Base-by-base conservation (phyloP, 176 grass and related monocot genomes). In the Olyra latifolia region DNA sequence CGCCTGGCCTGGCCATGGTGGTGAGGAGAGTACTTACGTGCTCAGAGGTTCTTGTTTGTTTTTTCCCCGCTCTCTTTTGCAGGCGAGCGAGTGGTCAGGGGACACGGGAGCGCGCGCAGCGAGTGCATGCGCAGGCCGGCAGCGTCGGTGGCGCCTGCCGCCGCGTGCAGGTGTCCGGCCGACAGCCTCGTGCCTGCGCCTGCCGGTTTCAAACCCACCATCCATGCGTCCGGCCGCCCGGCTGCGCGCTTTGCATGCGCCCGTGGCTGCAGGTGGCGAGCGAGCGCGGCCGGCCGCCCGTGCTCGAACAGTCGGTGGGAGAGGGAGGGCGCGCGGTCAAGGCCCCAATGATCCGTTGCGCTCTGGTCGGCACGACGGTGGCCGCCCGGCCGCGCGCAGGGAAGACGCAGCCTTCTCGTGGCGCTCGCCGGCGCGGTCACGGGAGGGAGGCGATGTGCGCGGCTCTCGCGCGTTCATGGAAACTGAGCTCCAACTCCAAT, bases 341-440 rank as follows among this genome's bases (percentile, higher is more conserved):
- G 69, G 38, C 56, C 62, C 35, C 72, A 77, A 87, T 71, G 55
- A 79, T 72, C 49, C 49, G 39, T 43, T 25, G 55, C 25, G 55
- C 40, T 12, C 56, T 59, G 86, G 59, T 83, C 80, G 86, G 63
- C n/a, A 61, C 73, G 62, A 47, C 48, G 81, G 66, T 69, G 24
- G 25, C n/a, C 29, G 32, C n/a, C n/a, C n/a, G n/a, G n/a, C n/a
- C 32, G 32, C 32, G 65, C 60, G 28, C 29, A 2, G 19, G 30
- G 20, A 41, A 22, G 38, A 53, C 9, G 1, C 70, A 15, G 6
- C 42, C 22, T 69, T 20, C 11, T 27, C 4, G 32, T 35, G 32
- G 2, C 32, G 32, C 38, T 19, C 59, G 59, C 27, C 7, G 32
- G 32, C 59, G 12, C 40, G 2, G 11, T 7, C 16, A 62, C 57